phyloP scores from a whole-genome alignment of 1,284 basidiomycete genomes.

The Pisolithus thermaeus region DNA sequence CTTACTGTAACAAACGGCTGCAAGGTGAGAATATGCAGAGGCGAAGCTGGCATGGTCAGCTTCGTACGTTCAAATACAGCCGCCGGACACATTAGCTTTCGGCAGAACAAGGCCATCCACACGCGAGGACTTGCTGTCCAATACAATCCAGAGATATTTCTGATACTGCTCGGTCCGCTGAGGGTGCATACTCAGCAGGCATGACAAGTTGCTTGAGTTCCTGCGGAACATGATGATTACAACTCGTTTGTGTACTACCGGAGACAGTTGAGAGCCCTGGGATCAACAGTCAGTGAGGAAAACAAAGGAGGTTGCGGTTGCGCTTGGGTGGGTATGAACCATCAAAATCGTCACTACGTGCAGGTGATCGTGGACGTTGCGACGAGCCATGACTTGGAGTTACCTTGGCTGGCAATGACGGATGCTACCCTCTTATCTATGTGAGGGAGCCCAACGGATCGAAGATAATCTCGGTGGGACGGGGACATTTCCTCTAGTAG shows the following conservation, averaged over 20 bases:
- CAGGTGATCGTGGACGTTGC: too few species aligned
- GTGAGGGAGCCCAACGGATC: constrained; percentile 8
- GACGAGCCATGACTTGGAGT: not conserved
- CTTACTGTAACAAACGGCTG: constrained; percentile 27
- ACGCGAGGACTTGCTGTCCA: constrained; percentile 17
- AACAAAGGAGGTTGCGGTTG: too few species aligned
- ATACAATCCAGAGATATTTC: constrained; percentile 28
- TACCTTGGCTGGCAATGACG: not conserved
- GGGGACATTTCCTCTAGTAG: constrained; percentile 10
- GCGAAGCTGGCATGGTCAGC: constrained; percentile 26
- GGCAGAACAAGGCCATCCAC: not conserved
- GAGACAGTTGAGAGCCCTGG: too few species aligned
- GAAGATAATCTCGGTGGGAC: constrained; percentile 13
- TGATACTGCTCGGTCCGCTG: constrained; percentile 21
- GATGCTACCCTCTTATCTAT: not conserved
- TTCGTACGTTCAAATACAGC: constrained; percentile 21
- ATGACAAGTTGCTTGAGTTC: not conserved
- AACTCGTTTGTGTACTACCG: too few species aligned
- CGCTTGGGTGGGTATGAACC: too few species aligned
- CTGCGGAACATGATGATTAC: not conserved
- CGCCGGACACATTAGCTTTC: constrained; percentile 6
- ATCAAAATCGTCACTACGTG: too few species aligned
- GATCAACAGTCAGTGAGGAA: too few species aligned
- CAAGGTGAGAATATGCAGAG: constrained; percentile 24
- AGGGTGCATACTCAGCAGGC: not conserved